These are phyloP conservation scores for Schizosaccharomyces japonicus DNA, from an alignment of 805 yeast species.

Conservation along the genomic window DNA sequence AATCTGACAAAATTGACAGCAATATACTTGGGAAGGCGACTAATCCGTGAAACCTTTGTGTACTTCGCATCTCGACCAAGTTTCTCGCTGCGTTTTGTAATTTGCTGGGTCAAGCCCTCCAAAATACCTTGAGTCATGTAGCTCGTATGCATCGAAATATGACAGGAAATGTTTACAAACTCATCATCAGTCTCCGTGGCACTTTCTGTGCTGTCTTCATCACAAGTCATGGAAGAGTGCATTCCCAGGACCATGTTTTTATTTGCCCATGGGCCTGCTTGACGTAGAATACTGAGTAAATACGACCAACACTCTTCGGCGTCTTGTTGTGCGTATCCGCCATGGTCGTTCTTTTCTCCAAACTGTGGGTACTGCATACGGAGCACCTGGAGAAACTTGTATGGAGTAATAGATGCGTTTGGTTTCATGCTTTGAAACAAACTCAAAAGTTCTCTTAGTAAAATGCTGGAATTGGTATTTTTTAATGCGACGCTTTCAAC, in stretches of 20 bases:
- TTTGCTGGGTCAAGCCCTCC: constrained; percentile 46
- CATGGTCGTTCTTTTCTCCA: constrained; percentile 33
- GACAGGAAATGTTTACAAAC: constrained; percentile 63
- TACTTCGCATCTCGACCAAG: constrained; percentile 51
- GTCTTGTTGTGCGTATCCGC: constrained; percentile 84
- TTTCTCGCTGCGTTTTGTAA: constrained; percentile 53
- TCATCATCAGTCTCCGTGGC: constrained; percentile 26
- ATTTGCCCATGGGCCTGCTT: constrained; percentile 19
- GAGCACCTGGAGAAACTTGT: background rate
- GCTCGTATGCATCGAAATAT: constrained; percentile 64
- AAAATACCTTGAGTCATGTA: constrained; percentile 67
- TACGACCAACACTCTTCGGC: constrained; percentile 91
- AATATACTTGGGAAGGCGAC: constrained; percentile 63
- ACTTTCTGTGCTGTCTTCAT: constrained; percentile 28
- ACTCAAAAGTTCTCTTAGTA: background rate
- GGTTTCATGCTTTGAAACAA: background rate
- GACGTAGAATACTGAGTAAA: constrained; percentile 23
- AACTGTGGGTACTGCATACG: constrained; percentile 51
- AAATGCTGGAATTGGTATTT: background rate
- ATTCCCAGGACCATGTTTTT: constrained; percentile 42
- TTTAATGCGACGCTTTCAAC: constrained; percentile 22
- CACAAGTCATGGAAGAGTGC: constrained; percentile 38
- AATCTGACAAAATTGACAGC: constrained; percentile 85
- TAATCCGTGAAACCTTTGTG: constrained; percentile 32
- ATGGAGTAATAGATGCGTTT: background rate